phyloP scores from a whole-genome alignment of 495 filamentous ascomycete species.

The Podospora pseudocomata region DNA sequence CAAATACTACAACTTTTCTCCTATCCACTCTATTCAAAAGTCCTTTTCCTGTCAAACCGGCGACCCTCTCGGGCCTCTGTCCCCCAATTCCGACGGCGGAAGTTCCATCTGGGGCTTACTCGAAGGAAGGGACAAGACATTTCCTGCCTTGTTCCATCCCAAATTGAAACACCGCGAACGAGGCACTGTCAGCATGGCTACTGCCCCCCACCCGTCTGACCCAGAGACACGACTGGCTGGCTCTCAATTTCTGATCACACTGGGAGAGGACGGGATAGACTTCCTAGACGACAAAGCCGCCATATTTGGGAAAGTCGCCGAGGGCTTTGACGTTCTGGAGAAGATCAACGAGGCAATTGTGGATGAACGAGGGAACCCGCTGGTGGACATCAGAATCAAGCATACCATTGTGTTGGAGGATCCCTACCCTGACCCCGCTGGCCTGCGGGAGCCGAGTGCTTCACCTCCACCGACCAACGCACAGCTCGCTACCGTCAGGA shows the following conservation, averaged over 20 bases:
- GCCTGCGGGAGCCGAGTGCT: constrained; percentile 67
- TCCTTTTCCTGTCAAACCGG: constrained; percentile 94
- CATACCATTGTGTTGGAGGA: constrained; percentile 89
- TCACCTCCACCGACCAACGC: constrained; percentile 80
- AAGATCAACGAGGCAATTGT: constrained; percentile 89
- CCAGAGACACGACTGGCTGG: constrained; percentile 76
- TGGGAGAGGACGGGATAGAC: constrained; percentile 74
- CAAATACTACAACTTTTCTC: constrained; percentile 97
- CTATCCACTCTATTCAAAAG: constrained; percentile 81
- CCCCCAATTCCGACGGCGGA: constrained; percentile 80
- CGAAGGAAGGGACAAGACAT: constrained; percentile 67
- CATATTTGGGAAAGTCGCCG: constrained; percentile 91
- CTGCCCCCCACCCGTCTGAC: constrained; percentile 68
- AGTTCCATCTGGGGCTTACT: constrained; percentile 86
- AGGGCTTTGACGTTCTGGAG: constrained; percentile 87
- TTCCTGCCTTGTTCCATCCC: constrained; percentile 74
- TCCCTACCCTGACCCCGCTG: constrained; percentile 74
- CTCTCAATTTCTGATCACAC: constrained; percentile 87
- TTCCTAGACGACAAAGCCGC: constrained; percentile 86
- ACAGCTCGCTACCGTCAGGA: constrained; percentile 85
- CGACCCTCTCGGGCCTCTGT: constrained; percentile 82
- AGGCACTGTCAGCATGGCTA: constrained; percentile 94
- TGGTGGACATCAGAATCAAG: constrained; percentile 88
- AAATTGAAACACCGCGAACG: constrained; percentile 81
- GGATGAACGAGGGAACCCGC: constrained; percentile 75